Evolutionary conservation across 441 rosid genomes (phyloP).

Genomic region (Melastoma candidum): DNA sequence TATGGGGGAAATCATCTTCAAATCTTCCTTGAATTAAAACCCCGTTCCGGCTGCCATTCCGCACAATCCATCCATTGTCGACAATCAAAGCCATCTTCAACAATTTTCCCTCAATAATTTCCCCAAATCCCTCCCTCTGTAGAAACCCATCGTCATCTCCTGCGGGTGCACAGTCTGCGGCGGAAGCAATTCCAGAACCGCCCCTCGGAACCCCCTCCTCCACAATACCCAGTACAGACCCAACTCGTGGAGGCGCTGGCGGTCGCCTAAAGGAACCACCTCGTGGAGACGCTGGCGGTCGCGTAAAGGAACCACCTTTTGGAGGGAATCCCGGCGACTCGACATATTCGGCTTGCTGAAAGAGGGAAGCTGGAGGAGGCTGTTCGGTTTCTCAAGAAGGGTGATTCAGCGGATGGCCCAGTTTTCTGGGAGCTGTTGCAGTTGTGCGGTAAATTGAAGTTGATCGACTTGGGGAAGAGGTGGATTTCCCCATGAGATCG

Average conservation of each 20-base stretch:
- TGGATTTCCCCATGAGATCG: neutral
- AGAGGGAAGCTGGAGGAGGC: conserved; percentile 19
- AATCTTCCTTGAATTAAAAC: too few species aligned
- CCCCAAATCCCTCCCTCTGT: too few species aligned
- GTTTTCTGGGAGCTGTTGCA: neutral
- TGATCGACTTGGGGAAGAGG: conserved; percentile 8
- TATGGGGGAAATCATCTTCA: too few species aligned
- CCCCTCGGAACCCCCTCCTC: conserved; percentile 22
- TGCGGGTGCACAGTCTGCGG: conserved; percentile 23
- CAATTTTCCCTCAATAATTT: too few species aligned
- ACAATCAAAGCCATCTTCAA: too few species aligned
- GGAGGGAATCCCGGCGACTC: conserved; percentile 7
- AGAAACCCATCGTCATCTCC: too few species aligned
- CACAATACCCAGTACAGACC: conserved; percentile 8
- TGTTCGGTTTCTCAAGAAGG: neutral
- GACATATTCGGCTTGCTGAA: conserved; percentile 3
- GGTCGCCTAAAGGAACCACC: neutral
- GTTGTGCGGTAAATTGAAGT: conserved; percentile 6
- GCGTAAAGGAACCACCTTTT: neutral
- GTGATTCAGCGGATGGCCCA: neutral
- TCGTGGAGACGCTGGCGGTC: conserved; percentile 1
- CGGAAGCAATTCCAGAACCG: conserved; percentile 13
- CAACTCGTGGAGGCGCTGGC: too few species aligned
- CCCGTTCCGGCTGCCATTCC: too few species aligned
- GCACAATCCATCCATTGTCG: too few species aligned